Conservation (phyloP, 768 basidiomycete species). For the Serendipita sp. region DNA sequence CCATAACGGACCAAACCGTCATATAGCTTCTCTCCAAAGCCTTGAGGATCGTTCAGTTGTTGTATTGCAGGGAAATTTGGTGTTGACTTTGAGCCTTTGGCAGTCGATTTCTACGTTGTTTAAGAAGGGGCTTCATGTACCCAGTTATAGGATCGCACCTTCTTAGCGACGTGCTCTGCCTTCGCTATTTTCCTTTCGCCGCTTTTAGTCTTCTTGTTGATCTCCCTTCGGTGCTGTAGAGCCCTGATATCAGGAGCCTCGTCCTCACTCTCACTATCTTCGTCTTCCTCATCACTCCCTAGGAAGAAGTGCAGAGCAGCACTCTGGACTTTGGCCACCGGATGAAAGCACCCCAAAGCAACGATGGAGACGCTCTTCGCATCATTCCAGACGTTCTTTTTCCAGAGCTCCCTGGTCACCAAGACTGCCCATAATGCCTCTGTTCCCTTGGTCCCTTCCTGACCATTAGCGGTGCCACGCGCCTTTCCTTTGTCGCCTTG, state of each 20-base stretch:
- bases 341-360: constrained; percentile 83
- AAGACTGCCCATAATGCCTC: constrained; percentile 98
- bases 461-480: constrained; percentile 24
- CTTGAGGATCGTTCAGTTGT: constrained; percentile 87
- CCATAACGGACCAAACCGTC: constrained; percentile 58
- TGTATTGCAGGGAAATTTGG: constrained; percentile 87
- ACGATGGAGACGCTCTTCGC: constrained; percentile 86
- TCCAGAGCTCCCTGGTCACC: constrained; percentile 86
- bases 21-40: constrained; percentile 87
- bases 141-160: constrained; percentile 27
- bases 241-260: constrained; percentile 55
- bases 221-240: constrained; percentile 71
- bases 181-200: constrained; percentile 68
- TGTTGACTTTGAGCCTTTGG: constrained; percentile 17
- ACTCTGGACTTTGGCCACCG: constrained; percentile 82
- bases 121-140: constrained; percentile 7
- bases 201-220: constrained; percentile 85
- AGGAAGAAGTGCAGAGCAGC: constrained; percentile 94
- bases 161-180: constrained; percentile 55
- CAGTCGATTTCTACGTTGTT: constrained; percentile 22
- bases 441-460: constrained; percentile 32
- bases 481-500: constrained; percentile 70
- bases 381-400: constrained; percentile 84
- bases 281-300: constrained; percentile 63
- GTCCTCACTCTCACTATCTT: constrained; percentile 55